These are phyloP conservation scores for Debaryomyces sp. DNA, from an alignment of 1,139 yeast species.

Conservation along the genomic window DNA sequence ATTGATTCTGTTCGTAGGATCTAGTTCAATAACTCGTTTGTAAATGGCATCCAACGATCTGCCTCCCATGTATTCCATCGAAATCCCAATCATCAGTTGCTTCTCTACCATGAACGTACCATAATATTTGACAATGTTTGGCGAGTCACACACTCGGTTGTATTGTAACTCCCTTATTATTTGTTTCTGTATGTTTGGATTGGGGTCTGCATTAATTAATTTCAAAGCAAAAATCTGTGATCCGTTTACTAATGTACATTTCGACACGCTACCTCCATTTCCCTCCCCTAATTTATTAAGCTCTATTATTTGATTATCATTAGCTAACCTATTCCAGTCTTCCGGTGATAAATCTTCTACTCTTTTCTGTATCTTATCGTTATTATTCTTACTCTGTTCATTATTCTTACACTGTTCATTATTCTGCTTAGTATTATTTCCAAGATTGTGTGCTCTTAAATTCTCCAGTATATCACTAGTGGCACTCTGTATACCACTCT, in stretches of 20 bases:
- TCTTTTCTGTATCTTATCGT: slow-evolving; percentile 14
- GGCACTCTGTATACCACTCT: not conserved
- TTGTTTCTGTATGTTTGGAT: slow-evolving; percentile 82
- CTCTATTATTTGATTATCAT: slow-evolving; percentile 59
- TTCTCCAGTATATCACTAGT: slow-evolving; percentile 2
- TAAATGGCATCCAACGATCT: slow-evolving; percentile 89
- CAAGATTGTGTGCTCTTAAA: not conserved
- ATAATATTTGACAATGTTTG: slow-evolving; percentile 85
- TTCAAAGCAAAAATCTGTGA: slow-evolving; percentile 80
- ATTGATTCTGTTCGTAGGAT: slow-evolving; percentile 81
- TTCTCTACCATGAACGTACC: slow-evolving; percentile 85
- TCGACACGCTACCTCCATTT: slow-evolving; percentile 86
- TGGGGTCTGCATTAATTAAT: slow-evolving; percentile 72
- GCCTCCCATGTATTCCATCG: slow-evolving; percentile 98
- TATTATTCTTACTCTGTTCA: not conserved
- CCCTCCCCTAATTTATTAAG: slow-evolving; percentile 87
- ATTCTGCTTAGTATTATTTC: not conserved
- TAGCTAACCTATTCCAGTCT: slow-evolving; percentile 74
- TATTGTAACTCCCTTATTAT: slow-evolving; percentile 87
- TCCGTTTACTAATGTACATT: slow-evolving; percentile 63
- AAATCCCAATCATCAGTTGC: slow-evolving; percentile 77
- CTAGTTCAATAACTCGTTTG: slow-evolving; percentile 57
- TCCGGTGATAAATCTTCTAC: slow-evolving; percentile 68
- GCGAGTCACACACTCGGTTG: slow-evolving; percentile 78
- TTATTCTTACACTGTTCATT: not conserved